Percentiles rank a stretch among this genome's conserved stretches.
These are phyloP conservation scores for Vigna radiata DNA, from an alignment of 306 rosid genomes.

Conservation along the genomic window DNA sequence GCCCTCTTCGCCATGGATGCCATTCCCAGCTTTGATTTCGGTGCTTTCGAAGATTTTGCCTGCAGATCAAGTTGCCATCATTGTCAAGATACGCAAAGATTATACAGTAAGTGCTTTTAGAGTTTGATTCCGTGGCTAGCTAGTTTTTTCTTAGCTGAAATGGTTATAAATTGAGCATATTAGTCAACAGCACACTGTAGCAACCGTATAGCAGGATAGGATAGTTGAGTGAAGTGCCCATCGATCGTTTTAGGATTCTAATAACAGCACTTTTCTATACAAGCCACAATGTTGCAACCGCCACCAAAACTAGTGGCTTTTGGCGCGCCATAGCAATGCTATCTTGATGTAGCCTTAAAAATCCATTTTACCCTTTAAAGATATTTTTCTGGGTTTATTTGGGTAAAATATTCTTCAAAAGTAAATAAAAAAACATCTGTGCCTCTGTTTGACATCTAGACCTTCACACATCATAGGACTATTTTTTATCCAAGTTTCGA, in stretches of 20 bases:
- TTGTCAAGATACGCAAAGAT: conserved; percentile 61
- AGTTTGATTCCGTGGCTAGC: not conserved
- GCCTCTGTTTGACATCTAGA: too few species aligned
- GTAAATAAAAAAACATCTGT: too few species aligned
- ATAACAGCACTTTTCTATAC: too few species aligned
- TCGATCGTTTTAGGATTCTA: too few species aligned
- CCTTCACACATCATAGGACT: too few species aligned
- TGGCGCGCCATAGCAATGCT: too few species aligned
- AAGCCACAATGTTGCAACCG: too few species aligned
- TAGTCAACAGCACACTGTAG: not conserved
- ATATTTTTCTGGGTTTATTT: not conserved
- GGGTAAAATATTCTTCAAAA: not conserved
- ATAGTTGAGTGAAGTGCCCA: too few species aligned
- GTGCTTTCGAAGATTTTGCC: conserved; percentile 70
- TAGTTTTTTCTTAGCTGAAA: not conserved
- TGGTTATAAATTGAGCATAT: not conserved
- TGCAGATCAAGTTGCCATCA: conserved; percentile 47
- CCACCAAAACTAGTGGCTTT: not conserved
- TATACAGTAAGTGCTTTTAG: conserved; percentile 57
- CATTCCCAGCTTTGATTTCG: conserved; percentile 65
- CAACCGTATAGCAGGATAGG: too few species aligned
- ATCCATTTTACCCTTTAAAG: not conserved
- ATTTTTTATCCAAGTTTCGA: too few species aligned
- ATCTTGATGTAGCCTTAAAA: not conserved
- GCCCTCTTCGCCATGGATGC: conserved; percentile 93